A percentile compares a stretch with the other conserved stretches of the same genome.
Evolutionary conservation across 345 rosid species (phyloP).

Genomic region (Hibiscus syriacus): DNA sequence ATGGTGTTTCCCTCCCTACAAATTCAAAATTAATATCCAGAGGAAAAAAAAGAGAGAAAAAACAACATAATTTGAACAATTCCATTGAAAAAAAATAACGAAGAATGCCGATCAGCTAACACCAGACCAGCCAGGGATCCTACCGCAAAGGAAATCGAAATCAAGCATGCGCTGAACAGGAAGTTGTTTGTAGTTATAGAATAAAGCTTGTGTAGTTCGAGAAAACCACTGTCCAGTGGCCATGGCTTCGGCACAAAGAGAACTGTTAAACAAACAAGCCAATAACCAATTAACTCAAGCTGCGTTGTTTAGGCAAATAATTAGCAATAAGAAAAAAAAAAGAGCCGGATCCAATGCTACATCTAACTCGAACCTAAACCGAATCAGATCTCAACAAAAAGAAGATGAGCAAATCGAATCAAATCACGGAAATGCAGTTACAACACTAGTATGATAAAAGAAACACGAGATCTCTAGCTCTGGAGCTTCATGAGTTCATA

Average conservation of each 20-base stretch:
- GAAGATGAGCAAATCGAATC: not conserved
- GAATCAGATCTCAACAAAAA: constrained; percentile 15
- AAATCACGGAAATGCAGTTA: constrained; percentile 4
- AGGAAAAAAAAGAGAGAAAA: not conserved
- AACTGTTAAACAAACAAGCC: constrained; percentile 28
- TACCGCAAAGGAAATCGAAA: constrained; percentile 97
- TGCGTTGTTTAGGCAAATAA: not conserved
- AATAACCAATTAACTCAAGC: not conserved
- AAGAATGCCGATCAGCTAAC: not conserved
- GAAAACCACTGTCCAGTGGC: constrained; percentile 96
- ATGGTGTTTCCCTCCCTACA: constrained; percentile 88
- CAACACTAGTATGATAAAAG: not conserved
- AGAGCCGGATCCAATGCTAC: not conserved
- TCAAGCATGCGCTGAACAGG: constrained; percentile 99
- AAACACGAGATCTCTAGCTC: not conserved
- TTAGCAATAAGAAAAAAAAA: not conserved
- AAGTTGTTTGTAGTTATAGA: constrained; percentile 93
- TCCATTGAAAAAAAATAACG: not conserved
- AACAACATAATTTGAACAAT: constrained; percentile 2
- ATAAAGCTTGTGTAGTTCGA: constrained; percentile 72
- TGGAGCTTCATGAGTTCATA: not conserved
- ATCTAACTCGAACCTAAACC: constrained; percentile 21
- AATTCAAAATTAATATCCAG: not conserved
- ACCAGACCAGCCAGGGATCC: constrained; percentile 7
- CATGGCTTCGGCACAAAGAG: constrained; percentile 37